These are phyloP conservation scores for Suhomyces guaymorum DNA, from an alignment of 1,139 yeast genomes.

Conservation along the genomic window DNA sequence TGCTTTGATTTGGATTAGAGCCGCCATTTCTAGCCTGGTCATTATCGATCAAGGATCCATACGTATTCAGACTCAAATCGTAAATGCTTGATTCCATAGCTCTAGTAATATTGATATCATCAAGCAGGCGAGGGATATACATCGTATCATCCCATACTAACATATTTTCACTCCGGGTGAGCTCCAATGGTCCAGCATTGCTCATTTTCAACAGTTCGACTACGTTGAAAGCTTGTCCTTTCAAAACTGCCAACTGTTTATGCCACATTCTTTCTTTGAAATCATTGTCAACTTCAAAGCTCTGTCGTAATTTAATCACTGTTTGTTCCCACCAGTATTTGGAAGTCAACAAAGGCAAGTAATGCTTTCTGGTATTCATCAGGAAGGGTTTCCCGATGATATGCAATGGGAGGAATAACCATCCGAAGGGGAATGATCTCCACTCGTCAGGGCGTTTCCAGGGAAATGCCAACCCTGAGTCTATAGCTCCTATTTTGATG, in stretches of 20 bases:
- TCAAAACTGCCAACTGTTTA: conserved; percentile 68
- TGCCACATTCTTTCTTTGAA: conserved; percentile 68
- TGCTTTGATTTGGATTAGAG: neutral
- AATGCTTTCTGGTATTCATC: conserved; percentile 55
- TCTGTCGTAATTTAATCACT: conserved; percentile 44
- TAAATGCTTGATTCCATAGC: conserved; percentile 26
- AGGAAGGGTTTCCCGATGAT: conserved; percentile 72
- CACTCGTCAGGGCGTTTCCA: conserved; percentile 87
- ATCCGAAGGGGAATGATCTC: conserved; percentile 79
- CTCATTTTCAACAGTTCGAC: conserved; percentile 61
- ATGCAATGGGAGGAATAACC: conserved; percentile 67
- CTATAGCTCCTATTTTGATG: conserved; percentile 70
- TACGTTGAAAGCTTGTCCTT: conserved; percentile 79
- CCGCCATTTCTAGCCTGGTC: neutral
- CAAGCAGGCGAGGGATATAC: conserved; percentile 49
- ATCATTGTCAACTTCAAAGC: conserved; percentile 59
- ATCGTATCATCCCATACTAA: conserved; percentile 62
- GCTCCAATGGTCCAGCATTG: conserved; percentile 67
- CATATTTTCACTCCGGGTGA: conserved; percentile 59
- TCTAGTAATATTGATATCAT: conserved; percentile 16
- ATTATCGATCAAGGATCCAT: neutral
- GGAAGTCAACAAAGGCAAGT: conserved; percentile 59
- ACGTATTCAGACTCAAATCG: conserved; percentile 15
- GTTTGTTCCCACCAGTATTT: conserved; percentile 73
- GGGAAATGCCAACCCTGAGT: conserved; percentile 74